Evolutionary conservation across 306 rosid genomes (phyloP).

Genomic region (Amphicarpaea edgeworthii): DNA sequence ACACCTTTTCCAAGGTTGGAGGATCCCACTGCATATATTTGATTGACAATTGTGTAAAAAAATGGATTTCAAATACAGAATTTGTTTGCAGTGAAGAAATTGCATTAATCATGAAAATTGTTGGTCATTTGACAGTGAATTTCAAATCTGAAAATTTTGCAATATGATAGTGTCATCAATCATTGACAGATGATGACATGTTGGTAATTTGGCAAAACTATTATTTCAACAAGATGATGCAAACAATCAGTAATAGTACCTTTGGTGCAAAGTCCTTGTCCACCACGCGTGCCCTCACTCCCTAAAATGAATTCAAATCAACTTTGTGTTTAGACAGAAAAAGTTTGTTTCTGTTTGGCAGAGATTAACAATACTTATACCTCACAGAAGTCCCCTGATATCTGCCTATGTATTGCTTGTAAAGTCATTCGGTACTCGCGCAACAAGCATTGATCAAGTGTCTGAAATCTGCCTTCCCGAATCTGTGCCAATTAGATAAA

Average conservation of each 20-base stretch:
- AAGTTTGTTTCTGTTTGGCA: background rate
- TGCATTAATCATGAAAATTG: background rate
- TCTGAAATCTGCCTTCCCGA: slow-evolving; percentile 85
- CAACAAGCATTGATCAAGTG: slow-evolving; percentile 82
- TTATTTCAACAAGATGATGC: slow-evolving; percentile 5
- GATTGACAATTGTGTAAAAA: slow-evolving; percentile 12
- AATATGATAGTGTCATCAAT: background rate
- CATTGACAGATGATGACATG: slow-evolving; percentile 9
- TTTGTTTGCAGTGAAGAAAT: background rate
- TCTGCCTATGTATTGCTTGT: slow-evolving; percentile 62
- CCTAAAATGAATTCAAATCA: slow-evolving; percentile 59
- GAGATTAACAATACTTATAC: slow-evolving; percentile 48
- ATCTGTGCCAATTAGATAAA: slow-evolving; percentile 58
- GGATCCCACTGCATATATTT: slow-evolving; percentile 88
- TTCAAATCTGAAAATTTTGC: background rate
- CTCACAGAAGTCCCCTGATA: slow-evolving; percentile 87
- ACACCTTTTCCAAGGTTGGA: slow-evolving; percentile 81
- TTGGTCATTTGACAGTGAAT: too few relatives aligned
- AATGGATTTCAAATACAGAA: slow-evolving; percentile 3
- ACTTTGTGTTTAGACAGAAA: slow-evolving; percentile 13
- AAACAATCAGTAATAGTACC: slow-evolving; percentile 62
- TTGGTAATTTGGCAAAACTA: background rate
- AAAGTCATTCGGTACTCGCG: slow-evolving; percentile 89
- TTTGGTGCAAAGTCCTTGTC: slow-evolving; percentile 84
- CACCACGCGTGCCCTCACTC: slow-evolving; percentile 85